Conservation (phyloP, 2,329 filamentous ascomycete species). For the Neofusicoccum sp. region DNA sequence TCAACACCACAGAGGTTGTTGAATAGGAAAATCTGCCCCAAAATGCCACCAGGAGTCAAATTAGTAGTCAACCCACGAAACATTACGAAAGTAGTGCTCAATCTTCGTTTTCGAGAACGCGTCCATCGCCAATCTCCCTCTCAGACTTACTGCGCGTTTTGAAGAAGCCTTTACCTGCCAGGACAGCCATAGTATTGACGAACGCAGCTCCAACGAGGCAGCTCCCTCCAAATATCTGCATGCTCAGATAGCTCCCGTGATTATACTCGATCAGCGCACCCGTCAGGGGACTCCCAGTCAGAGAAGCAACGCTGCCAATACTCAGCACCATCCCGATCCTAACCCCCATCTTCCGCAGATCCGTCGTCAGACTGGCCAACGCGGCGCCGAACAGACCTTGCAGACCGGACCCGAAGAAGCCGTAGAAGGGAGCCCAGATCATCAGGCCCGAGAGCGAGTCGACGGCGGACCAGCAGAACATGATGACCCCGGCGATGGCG, state of each 20-base stretch:
- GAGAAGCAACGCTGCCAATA: constrained; percentile 47
- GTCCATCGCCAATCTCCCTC: no score
- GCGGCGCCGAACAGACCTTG: constrained; percentile 51
- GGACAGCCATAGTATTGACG: neutral
- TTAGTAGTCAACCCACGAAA: no score
- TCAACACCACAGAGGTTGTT: no score
- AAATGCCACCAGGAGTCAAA: no score
- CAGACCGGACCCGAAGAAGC: constrained; percentile 47
- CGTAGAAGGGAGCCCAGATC: constrained; percentile 43
- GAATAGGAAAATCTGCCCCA: no score
- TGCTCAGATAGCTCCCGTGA: constrained; percentile 46
- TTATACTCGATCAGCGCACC: constrained; percentile 47
- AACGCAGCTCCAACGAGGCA: neutral
- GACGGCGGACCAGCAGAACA: constrained; percentile 63
- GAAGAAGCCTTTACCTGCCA: neutral
- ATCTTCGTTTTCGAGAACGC: no score
- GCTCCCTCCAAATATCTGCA: constrained; percentile 41
- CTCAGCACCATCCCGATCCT: constrained; percentile 53
- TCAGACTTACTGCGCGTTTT: neutral
- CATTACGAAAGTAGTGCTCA: no score
- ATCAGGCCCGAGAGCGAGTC: constrained; percentile 25
- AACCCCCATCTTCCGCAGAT: constrained; percentile 50
- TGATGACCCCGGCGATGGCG: constrained; percentile 49
- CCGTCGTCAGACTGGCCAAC: constrained; percentile 48
- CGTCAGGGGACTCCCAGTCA: constrained; percentile 52